Evolutionary conservation across 106 monocot genomes (phyloP).

Genomic region (Phalaenopsis equestris): DNA sequence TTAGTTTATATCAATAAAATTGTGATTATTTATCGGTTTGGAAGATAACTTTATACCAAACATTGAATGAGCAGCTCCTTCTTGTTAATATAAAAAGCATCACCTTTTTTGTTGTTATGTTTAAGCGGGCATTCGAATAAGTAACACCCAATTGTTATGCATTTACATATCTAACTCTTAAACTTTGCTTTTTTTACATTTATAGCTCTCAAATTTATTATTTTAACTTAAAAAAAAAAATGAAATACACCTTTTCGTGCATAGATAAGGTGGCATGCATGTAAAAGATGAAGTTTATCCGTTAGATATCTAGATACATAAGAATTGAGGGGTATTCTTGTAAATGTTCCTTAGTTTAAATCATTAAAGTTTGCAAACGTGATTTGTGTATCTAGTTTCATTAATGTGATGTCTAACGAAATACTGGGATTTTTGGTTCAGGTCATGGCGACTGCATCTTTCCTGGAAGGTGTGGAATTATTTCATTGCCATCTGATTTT

Average conservation of each 20-base stretch:
- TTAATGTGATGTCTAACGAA: neutral
- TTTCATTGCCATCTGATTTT: neutral
- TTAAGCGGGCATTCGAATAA: too few species aligned
- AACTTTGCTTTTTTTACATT: too few species aligned
- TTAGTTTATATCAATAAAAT: too few species aligned
- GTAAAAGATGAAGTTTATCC: too few species aligned
- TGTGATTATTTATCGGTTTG: neutral
- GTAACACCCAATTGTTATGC: too few species aligned
- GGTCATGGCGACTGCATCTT: constrained; percentile 75
- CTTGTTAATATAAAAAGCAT: neutral
- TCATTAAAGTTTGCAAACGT: neutral
- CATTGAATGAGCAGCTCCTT: neutral
- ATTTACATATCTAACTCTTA: too few species aligned
- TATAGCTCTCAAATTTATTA: too few species aligned
- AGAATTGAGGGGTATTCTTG: too few species aligned
- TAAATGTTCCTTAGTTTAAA: neutral
- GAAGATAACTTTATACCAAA: neutral
- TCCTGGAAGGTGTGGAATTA: constrained; percentile 62
- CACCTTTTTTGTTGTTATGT: neutral
- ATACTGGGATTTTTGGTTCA: constrained; percentile 4
- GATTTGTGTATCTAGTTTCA: neutral
- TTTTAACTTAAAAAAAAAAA: too few species aligned
- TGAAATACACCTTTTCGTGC: too few species aligned
- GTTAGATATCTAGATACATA: too few species aligned
- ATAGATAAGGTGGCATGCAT: too few species aligned